phyloP scores from a whole-genome alignment of 257 asterid species.

The Solanum sitiens region DNA sequence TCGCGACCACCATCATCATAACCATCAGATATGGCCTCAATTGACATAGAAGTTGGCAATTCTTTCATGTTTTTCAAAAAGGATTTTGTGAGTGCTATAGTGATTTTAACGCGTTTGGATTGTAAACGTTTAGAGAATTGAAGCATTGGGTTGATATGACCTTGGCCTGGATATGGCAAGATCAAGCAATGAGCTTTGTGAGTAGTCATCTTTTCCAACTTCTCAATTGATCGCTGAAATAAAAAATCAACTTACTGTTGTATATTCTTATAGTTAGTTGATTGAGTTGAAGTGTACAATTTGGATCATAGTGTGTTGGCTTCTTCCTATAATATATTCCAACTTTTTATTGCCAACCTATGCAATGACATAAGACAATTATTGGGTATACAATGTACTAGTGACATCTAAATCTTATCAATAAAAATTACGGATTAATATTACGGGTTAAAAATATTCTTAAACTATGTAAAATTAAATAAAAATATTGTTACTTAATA shows the following conservation, averaged over 20 bases:
- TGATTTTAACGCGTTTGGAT: constrained; percentile 7
- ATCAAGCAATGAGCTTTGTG: constrained; percentile 18
- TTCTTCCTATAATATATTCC: background rate
- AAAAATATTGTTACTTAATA: too few species aligned
- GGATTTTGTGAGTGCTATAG: background rate
- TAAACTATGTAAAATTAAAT: too few species aligned
- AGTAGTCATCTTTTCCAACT: constrained; percentile 2
- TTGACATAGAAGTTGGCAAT: background rate
- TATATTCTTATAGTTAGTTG: background rate
- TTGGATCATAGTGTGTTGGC: background rate
- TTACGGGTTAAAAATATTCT: too few species aligned
- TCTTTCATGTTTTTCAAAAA: constrained; percentile 1
- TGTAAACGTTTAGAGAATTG: constrained; percentile 37
- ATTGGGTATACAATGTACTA: too few species aligned
- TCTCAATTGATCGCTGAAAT: background rate
- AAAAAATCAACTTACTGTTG: too few species aligned
- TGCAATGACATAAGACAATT: background rate
- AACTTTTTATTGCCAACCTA: background rate
- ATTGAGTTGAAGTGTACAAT: background rate
- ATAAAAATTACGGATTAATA: too few species aligned
- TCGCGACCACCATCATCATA: background rate
- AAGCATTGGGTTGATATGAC: constrained; percentile 42
- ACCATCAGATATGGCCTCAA: constrained; percentile 14
- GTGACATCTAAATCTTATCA: too few species aligned
- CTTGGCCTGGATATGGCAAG: constrained; percentile 15